Evolutionary conservation across 306 rosid genomes (phyloP).

Genomic region (Lablab purpureus): DNA sequence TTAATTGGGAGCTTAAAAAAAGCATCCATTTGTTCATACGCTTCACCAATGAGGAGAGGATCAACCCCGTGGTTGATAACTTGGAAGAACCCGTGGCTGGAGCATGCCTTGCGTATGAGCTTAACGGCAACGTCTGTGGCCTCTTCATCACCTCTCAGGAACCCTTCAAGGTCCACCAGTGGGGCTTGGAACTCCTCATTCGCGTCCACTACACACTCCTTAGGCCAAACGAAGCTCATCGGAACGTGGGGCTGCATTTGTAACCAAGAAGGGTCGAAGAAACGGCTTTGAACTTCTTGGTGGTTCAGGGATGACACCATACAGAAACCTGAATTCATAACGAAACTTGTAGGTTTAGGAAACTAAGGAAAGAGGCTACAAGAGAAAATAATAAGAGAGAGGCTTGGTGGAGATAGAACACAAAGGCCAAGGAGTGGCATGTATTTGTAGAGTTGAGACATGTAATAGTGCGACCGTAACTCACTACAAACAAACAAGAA

Average conservation of each 20-base stretch:
- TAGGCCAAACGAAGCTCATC: slow-evolving; percentile 69
- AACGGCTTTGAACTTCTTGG: slow-evolving; percentile 33
- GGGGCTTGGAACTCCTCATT: slow-evolving; percentile 58
- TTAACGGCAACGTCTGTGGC: slow-evolving; percentile 51
- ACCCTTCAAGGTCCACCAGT: slow-evolving; percentile 65
- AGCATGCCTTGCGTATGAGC: slow-evolving; percentile 59
- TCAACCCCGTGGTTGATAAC: slow-evolving; percentile 76
- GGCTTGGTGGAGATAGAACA: background rate
- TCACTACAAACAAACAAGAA: background rate
- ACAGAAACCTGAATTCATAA: slow-evolving; percentile 34
- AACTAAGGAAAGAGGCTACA: background rate
- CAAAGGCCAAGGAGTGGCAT: slow-evolving; percentile 32
- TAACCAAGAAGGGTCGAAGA: slow-evolving; percentile 45
- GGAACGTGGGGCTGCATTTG: slow-evolving; percentile 50
- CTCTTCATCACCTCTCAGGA: slow-evolving; percentile 55
- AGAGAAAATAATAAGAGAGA: background rate
- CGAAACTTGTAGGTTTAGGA: background rate
- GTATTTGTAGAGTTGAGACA: slow-evolving; percentile 35
- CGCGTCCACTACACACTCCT: slow-evolving; percentile 54
- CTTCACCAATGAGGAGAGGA: slow-evolving; percentile 46
- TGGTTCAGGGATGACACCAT: slow-evolving; percentile 18
- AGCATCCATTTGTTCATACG: slow-evolving; percentile 51
- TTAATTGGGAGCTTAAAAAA: slow-evolving; percentile 65
- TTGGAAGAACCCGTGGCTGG: slow-evolving; percentile 78
- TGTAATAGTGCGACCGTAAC: background rate